phyloP scores from a whole-genome alignment of 306 rosid species.

The Malus sieversii region DNA sequence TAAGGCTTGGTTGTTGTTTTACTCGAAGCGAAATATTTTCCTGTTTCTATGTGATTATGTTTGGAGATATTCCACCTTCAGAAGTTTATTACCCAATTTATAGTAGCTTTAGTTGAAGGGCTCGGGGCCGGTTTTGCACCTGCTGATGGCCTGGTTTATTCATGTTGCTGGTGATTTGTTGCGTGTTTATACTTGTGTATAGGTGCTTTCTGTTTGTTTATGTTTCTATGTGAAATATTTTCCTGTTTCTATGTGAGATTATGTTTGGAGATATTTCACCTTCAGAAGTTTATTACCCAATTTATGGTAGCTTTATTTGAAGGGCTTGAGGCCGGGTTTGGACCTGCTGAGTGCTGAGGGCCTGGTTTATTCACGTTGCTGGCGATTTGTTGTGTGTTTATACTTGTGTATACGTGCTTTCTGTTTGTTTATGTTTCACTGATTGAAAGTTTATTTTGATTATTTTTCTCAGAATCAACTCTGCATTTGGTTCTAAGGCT shows the following conservation, averaged over 20 bases:
- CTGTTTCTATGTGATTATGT: neutral
- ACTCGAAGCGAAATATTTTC: neutral
- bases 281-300: too few species aligned
- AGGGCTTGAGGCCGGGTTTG: neutral
- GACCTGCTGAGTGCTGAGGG: neutral
- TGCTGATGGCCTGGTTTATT: neutral
- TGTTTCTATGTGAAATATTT: too few species aligned
- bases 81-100: neutral
- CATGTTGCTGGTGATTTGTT: neutral
- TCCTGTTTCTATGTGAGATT: too few species aligned
- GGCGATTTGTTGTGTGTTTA: neutral
- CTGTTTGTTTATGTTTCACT: neutral
- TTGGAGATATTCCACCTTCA: neutral
- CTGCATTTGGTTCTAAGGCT: slow-evolving; percentile 97
- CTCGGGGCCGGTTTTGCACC: neutral
- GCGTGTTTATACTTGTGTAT: neutral
- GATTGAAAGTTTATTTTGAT: neutral
- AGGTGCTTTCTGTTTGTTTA: too few species aligned
- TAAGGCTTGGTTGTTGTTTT: neutral
- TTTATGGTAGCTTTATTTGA: too few species aligned
- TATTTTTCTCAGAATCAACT: slow-evolving; percentile 66
- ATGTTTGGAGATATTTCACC: too few species aligned
- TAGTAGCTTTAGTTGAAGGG: neutral
- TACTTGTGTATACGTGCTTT: neutral
- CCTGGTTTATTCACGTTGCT: neutral